Evolutionary conservation across 208 protist genomes (phyloP).

Genomic region (Acanthamoeba comandoni): DNA sequence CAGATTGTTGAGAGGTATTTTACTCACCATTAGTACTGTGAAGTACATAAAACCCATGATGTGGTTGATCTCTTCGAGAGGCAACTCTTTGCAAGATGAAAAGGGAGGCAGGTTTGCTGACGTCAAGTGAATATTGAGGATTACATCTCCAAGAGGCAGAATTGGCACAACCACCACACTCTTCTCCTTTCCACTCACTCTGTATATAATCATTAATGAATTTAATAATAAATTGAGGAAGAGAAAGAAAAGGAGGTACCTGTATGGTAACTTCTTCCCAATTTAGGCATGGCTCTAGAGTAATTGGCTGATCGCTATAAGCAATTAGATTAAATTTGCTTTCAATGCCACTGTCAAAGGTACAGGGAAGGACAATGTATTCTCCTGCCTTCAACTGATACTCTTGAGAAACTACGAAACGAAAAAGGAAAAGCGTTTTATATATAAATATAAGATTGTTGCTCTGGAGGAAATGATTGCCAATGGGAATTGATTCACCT

Average conservation of each 20-base stretch:
- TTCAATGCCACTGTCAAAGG: constrained; percentile 29
- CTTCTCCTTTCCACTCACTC: constrained; percentile 51
- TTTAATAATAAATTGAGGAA: no score
- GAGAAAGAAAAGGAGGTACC: no score
- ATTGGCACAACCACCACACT: constrained; percentile 43
- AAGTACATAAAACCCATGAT: constrained; percentile 60
- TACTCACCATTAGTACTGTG: constrained; percentile 49
- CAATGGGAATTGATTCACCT: neutral
- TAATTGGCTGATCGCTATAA: constrained; percentile 55
- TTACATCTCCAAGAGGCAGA: constrained; percentile 52
- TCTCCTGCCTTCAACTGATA: constrained; percentile 51
- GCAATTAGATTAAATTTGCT: constrained; percentile 43
- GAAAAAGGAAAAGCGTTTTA: neutral
- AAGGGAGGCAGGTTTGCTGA: neutral
- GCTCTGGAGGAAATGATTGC: neutral
- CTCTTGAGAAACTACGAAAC: constrained; percentile 48
- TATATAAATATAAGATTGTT: neutral
- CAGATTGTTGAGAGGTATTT: neutral
- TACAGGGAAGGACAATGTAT: constrained; percentile 53
- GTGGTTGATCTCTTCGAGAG: neutral
- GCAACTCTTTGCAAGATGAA: constrained; percentile 13
- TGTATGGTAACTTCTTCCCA: no score
- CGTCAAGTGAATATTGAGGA: constrained; percentile 43
- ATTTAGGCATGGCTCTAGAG: constrained; percentile 1
- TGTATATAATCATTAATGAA: neutral